Conservation (phyloP, 768 basidiomycete genomes). For the Mycena alexandri region DNA sequence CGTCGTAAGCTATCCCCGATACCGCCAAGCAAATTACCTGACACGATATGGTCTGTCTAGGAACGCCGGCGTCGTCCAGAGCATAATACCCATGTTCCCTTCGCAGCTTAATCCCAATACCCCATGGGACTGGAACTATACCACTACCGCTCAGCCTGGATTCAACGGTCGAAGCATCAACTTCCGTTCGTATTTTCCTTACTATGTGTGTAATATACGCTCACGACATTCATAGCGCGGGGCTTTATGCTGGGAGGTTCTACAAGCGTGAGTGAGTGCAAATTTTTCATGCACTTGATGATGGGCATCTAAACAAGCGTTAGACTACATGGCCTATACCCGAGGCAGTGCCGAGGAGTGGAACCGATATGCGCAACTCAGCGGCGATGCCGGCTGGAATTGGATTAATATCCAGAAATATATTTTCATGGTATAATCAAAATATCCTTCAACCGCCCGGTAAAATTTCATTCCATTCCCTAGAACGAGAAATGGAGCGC, state of each 20-base stretch:
- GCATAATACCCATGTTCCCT: conserved; percentile 22
- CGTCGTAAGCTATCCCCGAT: background rate
- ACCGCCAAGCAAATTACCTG: too few species aligned
- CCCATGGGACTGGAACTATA: conserved; percentile 51
- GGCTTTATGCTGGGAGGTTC: conserved; percentile 50
- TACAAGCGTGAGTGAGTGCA: conserved; percentile 48
- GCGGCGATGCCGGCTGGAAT: conserved; percentile 62
- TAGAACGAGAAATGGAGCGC: conserved; percentile 49
- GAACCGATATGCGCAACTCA: conserved; percentile 61
- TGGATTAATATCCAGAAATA: conserved; percentile 44
- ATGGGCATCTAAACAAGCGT: background rate
- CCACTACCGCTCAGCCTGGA: conserved; percentile 47
- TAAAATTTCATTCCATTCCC: background rate
- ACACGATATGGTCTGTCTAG: background rate
- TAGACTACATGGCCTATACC: conserved; percentile 46
- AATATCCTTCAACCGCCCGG: background rate
- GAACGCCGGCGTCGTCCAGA: conserved; percentile 22
- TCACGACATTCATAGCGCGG: conserved; percentile 25
- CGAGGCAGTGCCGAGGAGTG: conserved; percentile 58
- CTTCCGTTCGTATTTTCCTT: conserved; percentile 26
- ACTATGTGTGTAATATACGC: background rate
- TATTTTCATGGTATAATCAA: conserved; percentile 39
- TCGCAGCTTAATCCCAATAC: conserved; percentile 27
- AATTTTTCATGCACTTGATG: background rate
- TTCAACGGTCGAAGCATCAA: conserved; percentile 39